Base-by-base conservation (phyloP, 768 basidiomycete species). In the Holtermannia corniformis region DNA sequence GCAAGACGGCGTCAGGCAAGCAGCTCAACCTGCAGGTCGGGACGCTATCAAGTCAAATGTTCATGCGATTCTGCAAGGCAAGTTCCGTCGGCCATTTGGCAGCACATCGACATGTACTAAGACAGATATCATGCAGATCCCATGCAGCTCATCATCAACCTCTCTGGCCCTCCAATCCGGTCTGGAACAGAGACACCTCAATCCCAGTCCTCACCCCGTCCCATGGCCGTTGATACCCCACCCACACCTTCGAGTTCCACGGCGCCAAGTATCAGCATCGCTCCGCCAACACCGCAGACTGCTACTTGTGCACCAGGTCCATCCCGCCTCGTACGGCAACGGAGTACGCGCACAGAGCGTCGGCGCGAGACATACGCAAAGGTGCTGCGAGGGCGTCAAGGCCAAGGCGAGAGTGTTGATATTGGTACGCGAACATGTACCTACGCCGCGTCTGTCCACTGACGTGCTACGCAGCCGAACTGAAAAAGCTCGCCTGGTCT, bases 401-500 rank as follows among this genome's bases (percentile, higher is more conserved):
- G 59, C 22, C 62, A 68, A 82, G 41, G 75, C 73, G 54, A 77
- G 74, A 57, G 72, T 7, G 73, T 76, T 41, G 83, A 89, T 68
- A 84, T 95, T 44, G 81, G 86, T 86, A 62, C 58, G 82, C 75
- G 12, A 42, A 27, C 20, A 12, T 21, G 19, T 3, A 10, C 10
- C 24, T 11, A 5, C 13, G 47, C 19, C 19, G 40, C 32, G 16
- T 16, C 5, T 50, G 26, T 44, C 32, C 20, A 41, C 26, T 56
- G 54, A 23, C 26, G 24, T 46, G 24, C n/a, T n/a, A n/a, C n/a
- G 20, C 58, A 86, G 87, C 81, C 19, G 87, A 89, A 68, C 77
- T 99, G 56, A 79, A 91, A 45, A 90, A 89, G 65, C 79, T 95
- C 45, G 84, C 91, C 19, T 99, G 95, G 95, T 84, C 85, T 47